Conservation (phyloP, 2,329 filamentous ascomycete genomes). For the Albophoma yamanashiensis region DNA sequence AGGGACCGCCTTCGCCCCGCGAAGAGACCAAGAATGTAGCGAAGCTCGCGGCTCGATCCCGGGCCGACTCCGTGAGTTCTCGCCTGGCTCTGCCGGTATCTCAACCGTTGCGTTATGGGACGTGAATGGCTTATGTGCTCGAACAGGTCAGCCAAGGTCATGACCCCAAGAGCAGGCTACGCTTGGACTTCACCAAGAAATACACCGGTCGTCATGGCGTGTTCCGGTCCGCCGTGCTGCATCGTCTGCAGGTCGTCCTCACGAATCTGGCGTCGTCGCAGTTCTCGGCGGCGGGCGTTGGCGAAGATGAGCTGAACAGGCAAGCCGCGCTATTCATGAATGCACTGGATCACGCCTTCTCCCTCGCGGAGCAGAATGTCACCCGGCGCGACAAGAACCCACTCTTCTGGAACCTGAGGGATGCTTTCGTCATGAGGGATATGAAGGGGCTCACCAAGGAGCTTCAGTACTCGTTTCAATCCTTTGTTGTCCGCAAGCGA, state of each 20-base stretch:
- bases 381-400: slow-evolving; percentile 35
- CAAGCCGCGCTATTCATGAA: slow-evolving; percentile 35
- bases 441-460: slow-evolving; percentile 40
- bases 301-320: slow-evolving; percentile 29
- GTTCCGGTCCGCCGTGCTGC: slow-evolving; percentile 22
- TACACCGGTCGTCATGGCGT: slow-evolving; percentile 17
- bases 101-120: not conserved
- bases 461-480: slow-evolving; percentile 58
- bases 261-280: slow-evolving; percentile 12
- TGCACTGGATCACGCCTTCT: slow-evolving; percentile 32
- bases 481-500: slow-evolving; percentile 45
- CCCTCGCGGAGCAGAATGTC: slow-evolving; percentile 27
- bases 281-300: slow-evolving; percentile 14
- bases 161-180: slow-evolving; percentile 21
- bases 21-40: not conserved
- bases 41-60: slow-evolving; percentile 6
- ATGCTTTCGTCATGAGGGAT: slow-evolving; percentile 47
- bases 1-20: not conserved
- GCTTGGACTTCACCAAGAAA: slow-evolving; percentile 12
- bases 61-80: slow-evolving; percentile 15
- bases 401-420: slow-evolving; percentile 46
- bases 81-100: not conserved
- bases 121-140: not conserved
- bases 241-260: slow-evolving; percentile 25
- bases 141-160: slow-evolving; percentile 20